phyloP scores from a whole-genome alignment of 83 land plant species.

The Picea engelmannii region DNA sequence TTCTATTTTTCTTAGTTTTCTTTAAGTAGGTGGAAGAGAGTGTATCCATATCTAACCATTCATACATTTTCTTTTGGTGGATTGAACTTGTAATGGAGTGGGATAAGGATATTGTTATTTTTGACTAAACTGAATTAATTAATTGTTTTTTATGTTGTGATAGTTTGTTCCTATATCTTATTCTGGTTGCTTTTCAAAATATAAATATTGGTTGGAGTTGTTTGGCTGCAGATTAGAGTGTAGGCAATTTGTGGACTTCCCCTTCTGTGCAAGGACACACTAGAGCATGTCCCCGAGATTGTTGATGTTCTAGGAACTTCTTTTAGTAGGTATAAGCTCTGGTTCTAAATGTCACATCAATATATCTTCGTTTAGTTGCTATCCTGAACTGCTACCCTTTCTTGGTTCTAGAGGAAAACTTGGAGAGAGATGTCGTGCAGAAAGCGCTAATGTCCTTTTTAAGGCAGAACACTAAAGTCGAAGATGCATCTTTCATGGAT shows the following conservation, averaged over 20 bases:
- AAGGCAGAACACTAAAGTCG: conserved; percentile 88
- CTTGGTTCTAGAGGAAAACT: conserved; percentile 62
- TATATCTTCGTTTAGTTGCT: background rate
- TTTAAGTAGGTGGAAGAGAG: background rate
- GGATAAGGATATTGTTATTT: background rate
- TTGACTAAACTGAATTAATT: background rate
- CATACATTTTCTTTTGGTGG: background rate
- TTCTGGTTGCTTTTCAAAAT: background rate
- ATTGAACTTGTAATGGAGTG: background rate
- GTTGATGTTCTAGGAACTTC: conserved; percentile 87
- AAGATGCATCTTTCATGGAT: background rate
- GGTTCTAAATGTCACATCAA: background rate
- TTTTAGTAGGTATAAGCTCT: conserved; percentile 55
- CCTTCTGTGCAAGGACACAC: conserved; percentile 88
- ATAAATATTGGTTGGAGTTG: background rate
- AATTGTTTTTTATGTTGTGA: conserved; percentile 2
- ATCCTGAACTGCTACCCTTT: background rate
- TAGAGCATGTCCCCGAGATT: conserved; percentile 74
- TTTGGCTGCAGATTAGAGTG: conserved; percentile 42
- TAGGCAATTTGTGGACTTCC: conserved; percentile 97
- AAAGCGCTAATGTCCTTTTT: conserved; percentile 83
- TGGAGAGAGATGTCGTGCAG: conserved; percentile 96
- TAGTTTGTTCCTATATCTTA: background rate
- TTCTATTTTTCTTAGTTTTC: too few relatives aligned
- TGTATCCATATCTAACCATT: background rate